phyloP scores from a whole-genome alignment of 768 basidiomycete genomes.

The Phylloporus scabripes region DNA sequence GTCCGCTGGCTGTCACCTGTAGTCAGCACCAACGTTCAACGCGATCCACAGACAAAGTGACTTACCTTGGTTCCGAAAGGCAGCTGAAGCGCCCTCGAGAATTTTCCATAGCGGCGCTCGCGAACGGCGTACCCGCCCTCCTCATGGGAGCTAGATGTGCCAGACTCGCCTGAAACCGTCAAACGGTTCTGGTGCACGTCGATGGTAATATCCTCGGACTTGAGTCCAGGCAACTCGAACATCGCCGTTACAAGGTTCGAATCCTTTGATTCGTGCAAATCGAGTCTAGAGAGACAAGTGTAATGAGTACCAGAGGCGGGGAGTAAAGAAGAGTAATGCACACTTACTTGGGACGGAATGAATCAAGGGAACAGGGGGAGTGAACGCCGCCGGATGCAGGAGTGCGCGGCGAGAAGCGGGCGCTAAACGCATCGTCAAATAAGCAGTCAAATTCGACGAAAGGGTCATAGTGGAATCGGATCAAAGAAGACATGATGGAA shows the following conservation, averaged over 20 bases:
- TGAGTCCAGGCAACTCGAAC: slow-evolving; percentile 40
- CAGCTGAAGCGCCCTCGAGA: slow-evolving; percentile 39
- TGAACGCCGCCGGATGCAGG: background rate
- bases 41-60: too few species aligned
- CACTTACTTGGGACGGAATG: slow-evolving; percentile 18
- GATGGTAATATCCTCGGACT: slow-evolving; percentile 42
- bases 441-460: background rate
- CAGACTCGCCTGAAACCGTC: slow-evolving; percentile 43
- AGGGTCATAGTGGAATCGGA: slow-evolving; percentile 5
- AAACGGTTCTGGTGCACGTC: slow-evolving; percentile 41
- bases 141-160: slow-evolving; percentile 29
- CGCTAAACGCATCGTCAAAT: slow-evolving; percentile 1
- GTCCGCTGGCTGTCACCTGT: slow-evolving; percentile 30
- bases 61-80: slow-evolving; percentile 41
- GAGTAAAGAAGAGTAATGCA: background rate
- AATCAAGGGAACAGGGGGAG: background rate
- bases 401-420: slow-evolving; percentile 5
- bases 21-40: background rate
- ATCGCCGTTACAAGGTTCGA: slow-evolving; percentile 42
- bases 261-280: slow-evolving; percentile 40
- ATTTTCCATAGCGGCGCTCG: slow-evolving; percentile 41
- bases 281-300: slow-evolving; percentile 31
- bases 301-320: background rate
- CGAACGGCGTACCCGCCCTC: slow-evolving; percentile 38
- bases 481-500: background rate